Conservation (phyloP, 139 green algal species). For the Chlamydomonas incerta region DNA sequence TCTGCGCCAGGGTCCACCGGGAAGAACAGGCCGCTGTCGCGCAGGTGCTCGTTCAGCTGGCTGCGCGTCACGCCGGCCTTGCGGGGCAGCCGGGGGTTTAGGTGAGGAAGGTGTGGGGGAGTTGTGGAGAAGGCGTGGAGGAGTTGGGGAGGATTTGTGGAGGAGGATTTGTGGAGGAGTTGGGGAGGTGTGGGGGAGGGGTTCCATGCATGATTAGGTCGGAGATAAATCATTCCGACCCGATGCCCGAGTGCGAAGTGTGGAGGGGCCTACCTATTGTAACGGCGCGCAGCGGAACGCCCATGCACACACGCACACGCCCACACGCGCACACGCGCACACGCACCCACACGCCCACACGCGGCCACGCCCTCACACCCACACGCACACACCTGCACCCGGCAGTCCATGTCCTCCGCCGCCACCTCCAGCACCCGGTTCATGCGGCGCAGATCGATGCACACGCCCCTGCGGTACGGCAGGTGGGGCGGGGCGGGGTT, state of each 20-base stretch:
- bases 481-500: no score
- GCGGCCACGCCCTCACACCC: no score
- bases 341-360: no score
- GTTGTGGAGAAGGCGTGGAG: background rate
- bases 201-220: no score
- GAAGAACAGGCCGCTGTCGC: slow-evolving; percentile 76
- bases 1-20: slow-evolving; percentile 70
- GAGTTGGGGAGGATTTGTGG: no score
- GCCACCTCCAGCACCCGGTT: slow-evolving; percentile 63
- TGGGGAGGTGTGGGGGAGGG: no score
- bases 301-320: no score
- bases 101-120: background rate
- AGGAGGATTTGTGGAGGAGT: no score
- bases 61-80: slow-evolving; percentile 78
- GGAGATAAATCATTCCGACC: no score
- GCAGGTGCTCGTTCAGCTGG: slow-evolving; percentile 69
- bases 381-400: slow-evolving; percentile 47
- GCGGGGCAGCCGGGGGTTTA: background rate
- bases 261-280: no score
- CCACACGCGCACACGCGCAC: background rate
- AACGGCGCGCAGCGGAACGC: no score
- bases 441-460: slow-evolving; percentile 67
- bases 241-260: no score
- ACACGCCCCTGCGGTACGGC: slow-evolving; percentile 58
- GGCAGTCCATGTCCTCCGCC: slow-evolving; percentile 66